Percentiles rank a stretch among this genome's conserved stretches.
phyloP scores from a whole-genome alignment of 1,139 yeast species.

The Pneumocystis wakefieldiae region DNA sequence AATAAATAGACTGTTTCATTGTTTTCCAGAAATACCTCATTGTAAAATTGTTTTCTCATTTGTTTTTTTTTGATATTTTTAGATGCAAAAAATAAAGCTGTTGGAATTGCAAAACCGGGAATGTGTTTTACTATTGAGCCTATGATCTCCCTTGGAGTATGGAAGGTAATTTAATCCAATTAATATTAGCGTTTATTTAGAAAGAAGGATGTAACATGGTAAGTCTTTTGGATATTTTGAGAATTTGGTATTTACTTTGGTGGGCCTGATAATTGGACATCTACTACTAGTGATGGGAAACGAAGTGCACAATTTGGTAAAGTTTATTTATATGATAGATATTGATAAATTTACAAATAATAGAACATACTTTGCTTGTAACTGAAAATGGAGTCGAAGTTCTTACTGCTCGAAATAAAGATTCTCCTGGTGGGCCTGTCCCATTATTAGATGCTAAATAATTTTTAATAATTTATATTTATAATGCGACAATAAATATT shows the following conservation, averaged over 20 bases:
- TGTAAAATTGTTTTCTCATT: conserved; percentile 19
- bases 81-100: conserved; percentile 70
- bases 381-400: conserved; percentile 92
- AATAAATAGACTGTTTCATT: conserved; percentile 71
- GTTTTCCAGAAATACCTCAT: conserved; percentile 88
- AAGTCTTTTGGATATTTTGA: neutral
- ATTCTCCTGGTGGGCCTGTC: conserved; percentile 80
- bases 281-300: conserved; percentile 76
- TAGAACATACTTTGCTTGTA: conserved; percentile 70
- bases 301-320: conserved; percentile 65
- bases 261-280: conserved; percentile 99
- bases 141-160: conserved; percentile 82
- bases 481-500: neutral
- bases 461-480: neutral
- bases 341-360: neutral
- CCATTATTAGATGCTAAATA: conserved; percentile 29
- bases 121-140: conserved; percentile 97
- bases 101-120: conserved; percentile 90
- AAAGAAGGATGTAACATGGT: neutral
- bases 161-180: conserved; percentile 31
- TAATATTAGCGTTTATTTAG: neutral
- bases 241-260: conserved; percentile 30
- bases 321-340: conserved; percentile 20
- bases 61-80: neutral
- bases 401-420: conserved; percentile 61